Conservation (phyloP, 2,329 filamentous ascomycete species). For the Coniochaeta sp. region DNA sequence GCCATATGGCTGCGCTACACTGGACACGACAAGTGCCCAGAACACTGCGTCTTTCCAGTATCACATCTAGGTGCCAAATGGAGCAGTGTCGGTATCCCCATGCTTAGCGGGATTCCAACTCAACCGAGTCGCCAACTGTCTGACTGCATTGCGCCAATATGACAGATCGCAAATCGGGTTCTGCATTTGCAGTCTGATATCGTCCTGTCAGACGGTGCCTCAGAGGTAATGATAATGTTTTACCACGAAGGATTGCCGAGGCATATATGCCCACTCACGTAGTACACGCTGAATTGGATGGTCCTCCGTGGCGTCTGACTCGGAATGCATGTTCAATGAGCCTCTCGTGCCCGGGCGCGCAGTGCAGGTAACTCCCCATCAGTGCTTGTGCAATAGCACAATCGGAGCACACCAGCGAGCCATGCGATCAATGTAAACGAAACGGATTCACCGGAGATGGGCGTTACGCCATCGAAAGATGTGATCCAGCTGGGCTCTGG, state of each 20-base stretch:
- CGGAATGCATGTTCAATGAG: background rate
- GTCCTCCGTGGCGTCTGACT: background rate
- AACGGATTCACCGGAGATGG: background rate
- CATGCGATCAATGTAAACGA: background rate
- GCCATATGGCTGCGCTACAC: too few relatives aligned
- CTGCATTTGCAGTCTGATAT: background rate
- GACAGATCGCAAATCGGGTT: background rate
- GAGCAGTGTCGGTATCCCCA: background rate
- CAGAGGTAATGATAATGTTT: background rate
- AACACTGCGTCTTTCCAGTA: background rate
- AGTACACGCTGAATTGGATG: background rate
- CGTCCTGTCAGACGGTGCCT: background rate
- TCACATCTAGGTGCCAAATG: background rate
- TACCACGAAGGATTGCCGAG: background rate
- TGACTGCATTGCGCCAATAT: background rate
- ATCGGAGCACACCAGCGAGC: background rate
- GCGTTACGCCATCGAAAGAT: background rate
- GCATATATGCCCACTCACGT: background rate
- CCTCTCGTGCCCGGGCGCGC: background rate
- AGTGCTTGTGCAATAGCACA: background rate
- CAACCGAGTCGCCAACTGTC: background rate
- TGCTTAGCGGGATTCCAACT: background rate
- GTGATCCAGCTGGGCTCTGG: background rate
- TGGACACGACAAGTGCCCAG: background rate
- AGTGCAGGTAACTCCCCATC: background rate